Conservation (phyloP, 768 basidiomycete species). For the Lactarius vividus region DNA sequence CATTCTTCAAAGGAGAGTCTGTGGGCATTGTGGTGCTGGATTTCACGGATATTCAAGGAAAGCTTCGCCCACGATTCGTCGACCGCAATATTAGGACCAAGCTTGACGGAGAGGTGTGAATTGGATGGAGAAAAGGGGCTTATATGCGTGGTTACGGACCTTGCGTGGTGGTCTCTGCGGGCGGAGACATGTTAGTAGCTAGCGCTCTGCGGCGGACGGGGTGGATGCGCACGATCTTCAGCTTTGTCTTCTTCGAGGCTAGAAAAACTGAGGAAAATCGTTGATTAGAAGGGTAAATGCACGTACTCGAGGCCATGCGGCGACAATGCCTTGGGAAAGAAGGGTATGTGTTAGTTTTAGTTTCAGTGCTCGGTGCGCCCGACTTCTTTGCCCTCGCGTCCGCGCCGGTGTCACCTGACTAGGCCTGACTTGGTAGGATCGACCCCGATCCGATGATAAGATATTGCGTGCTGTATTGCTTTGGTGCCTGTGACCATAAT, state of each 20-base stretch:
- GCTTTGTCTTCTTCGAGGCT: conserved; percentile 35
- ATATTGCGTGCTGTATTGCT: conserved; percentile 4
- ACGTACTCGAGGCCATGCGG: conserved; percentile 36
- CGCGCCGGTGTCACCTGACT: conserved; percentile 18
- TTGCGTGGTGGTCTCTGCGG: conserved; percentile 47
- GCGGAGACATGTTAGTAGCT: conserved; percentile 17
- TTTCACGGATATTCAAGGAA: conserved; percentile 84
- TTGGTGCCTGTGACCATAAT: background rate
- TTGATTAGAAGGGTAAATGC: background rate
- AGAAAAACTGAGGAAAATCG: conserved; percentile 11
- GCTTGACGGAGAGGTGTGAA: conserved; percentile 41
- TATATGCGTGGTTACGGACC: conserved; percentile 34
- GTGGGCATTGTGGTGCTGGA: conserved; percentile 90
- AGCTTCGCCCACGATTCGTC: conserved; percentile 84
- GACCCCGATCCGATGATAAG: background rate
- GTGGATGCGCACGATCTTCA: conserved; percentile 42
- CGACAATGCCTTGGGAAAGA: background rate
- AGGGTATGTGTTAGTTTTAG: background rate
- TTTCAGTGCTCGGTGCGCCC: background rate
- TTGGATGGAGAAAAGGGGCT: background rate
- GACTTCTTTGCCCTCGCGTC: background rate
- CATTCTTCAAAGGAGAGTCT: conserved; percentile 91
- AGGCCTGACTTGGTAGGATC: conserved; percentile 5
- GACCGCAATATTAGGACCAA: conserved; percentile 69
- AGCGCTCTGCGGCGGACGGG: conserved; percentile 29